Percentiles rank a stretch among this genome's conserved stretches.
These are phyloP conservation scores for Cyclotella atomus DNA, from an alignment of 108 stramenopile species.

Conservation along the genomic window DNA sequence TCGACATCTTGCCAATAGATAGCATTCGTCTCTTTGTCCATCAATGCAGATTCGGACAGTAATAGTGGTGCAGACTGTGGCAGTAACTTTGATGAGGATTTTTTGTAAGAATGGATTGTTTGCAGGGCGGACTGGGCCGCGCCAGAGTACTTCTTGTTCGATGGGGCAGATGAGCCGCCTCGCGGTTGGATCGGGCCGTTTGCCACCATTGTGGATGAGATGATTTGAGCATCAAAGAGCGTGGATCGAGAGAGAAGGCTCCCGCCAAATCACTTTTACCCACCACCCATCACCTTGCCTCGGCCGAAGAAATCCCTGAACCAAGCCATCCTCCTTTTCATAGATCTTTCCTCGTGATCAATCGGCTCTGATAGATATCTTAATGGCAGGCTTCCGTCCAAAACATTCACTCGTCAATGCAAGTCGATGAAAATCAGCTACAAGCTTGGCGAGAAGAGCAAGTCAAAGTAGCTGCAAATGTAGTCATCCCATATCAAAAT, in stretches of 20 bases:
- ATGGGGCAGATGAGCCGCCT: not conserved
- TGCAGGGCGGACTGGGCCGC: slow-evolving; percentile 28
- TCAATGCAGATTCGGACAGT: slow-evolving; percentile 63
- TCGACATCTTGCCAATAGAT: slow-evolving; percentile 80
- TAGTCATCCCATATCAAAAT: slow-evolving; percentile 22
- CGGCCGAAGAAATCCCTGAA: too few species aligned
- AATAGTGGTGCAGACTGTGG: not conserved
- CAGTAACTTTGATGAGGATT: not conserved
- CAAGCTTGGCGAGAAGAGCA: slow-evolving; percentile 49
- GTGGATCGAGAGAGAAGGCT: too few species aligned
- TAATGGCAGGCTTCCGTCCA: too few species aligned
- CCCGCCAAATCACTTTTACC: too few species aligned
- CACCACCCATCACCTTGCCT: too few species aligned
- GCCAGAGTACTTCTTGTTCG: slow-evolving; percentile 30
- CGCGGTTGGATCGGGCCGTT: not conserved
- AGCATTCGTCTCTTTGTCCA: slow-evolving; percentile 78
- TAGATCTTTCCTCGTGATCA: too few species aligned
- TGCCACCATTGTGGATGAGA: not conserved
- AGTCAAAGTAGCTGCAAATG: slow-evolving; percentile 41
- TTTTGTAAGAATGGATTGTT: slow-evolving; percentile 24
- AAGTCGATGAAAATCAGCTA: slow-evolving; percentile 10
- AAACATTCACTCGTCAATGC: too few species aligned
- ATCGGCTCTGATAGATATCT: too few species aligned
- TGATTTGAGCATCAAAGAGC: too few species aligned
- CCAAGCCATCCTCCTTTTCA: too few species aligned